Evolutionary conservation across 1,139 yeast species (phyloP), one percentile per base, ranked within the genome.

Genomic region (Nakaseomyces kungkrabaensis): DNA sequence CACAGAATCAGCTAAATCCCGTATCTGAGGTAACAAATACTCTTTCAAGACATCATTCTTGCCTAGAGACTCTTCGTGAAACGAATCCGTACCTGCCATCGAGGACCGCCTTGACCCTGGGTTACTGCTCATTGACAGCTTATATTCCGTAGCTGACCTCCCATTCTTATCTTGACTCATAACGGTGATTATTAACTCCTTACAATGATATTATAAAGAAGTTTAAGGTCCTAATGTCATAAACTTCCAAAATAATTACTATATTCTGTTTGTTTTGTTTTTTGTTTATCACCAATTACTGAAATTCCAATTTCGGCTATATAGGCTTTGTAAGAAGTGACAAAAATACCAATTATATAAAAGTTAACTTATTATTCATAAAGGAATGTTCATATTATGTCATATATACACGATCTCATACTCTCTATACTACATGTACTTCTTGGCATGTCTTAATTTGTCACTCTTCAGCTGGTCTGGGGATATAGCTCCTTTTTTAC

Each of bases 371-470:
- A 17, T 2, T 17, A 17, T 17, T 17, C 31, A 7, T 29, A 9
- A 29, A 7, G 9, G 31, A 29, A 29, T 29, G 31, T 29, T 29
- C 31, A 29, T 29, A 29, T 9, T 7, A 29, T 17, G 22, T 17
- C 22, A 17, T 36, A 36, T 36, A 17, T 36, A 36, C 38, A 36
- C 13, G 38, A 36, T 33, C 7, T 33, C 9, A 29, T 2, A 29
- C 31, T 29, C 36, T 33, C 32, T 29, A 29, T 29, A 29, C 13
- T 55, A 68, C 63, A 63, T 65, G 50, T 55, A 66, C 52, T 64
- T 72, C 46, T 64, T 66, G 1, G 79, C 76, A 55, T 75, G 78
- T 49, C 61, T 71, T 56, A 76, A 49, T 55, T 76, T 76, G 29
- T 74, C 78, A 25, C 65, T 61, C 51, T 68, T 62, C 44, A 65